phyloP scores from a whole-genome alignment of 139 green algal species.

The Penium margaritaceum region DNA sequence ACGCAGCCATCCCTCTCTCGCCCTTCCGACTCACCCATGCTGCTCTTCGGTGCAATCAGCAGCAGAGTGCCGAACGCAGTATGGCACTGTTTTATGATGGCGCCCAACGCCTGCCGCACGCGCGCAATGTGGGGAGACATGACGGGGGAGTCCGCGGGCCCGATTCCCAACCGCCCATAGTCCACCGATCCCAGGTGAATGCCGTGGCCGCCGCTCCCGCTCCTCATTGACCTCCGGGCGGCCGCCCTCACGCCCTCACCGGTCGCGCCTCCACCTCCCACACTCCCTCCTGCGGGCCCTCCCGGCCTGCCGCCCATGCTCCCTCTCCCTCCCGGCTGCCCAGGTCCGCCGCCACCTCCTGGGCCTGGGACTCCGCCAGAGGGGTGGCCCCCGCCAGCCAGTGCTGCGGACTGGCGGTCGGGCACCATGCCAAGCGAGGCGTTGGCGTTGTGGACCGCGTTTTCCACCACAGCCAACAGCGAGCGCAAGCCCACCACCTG shows the following conservation, averaged over 20 bases:
- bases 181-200: slow-evolving; percentile 11
- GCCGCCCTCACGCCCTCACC: too few relatives aligned
- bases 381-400: too few relatives aligned
- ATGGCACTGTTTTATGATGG: slow-evolving; percentile 52
- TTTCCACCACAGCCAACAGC: slow-evolving; percentile 55
- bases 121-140: slow-evolving; percentile 12
- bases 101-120: slow-evolving; percentile 16
- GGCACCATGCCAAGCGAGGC: background rate
- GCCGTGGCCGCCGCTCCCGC: too few relatives aligned
- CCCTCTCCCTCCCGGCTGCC: background rate
- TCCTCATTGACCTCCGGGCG: too few relatives aligned
- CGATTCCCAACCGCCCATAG: slow-evolving; percentile 17
- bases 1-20: too few relatives aligned
- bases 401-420: slow-evolving; percentile 9
- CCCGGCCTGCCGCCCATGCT: too few relatives aligned
- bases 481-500: slow-evolving; percentile 54
- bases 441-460: background rate
- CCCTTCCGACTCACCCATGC: too few relatives aligned
- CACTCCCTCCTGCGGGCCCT: too few relatives aligned
- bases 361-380: slow-evolving; percentile 65
- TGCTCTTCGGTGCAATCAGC: slow-evolving; percentile 11
- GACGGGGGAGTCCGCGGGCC: background rate
- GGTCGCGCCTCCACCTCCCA: too few relatives aligned
- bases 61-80: slow-evolving; percentile 44
- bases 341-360: slow-evolving; percentile 53